phyloP scores from a whole-genome alignment of 2,329 filamentous ascomycete genomes.

The Stemphylium lycopersici region DNA sequence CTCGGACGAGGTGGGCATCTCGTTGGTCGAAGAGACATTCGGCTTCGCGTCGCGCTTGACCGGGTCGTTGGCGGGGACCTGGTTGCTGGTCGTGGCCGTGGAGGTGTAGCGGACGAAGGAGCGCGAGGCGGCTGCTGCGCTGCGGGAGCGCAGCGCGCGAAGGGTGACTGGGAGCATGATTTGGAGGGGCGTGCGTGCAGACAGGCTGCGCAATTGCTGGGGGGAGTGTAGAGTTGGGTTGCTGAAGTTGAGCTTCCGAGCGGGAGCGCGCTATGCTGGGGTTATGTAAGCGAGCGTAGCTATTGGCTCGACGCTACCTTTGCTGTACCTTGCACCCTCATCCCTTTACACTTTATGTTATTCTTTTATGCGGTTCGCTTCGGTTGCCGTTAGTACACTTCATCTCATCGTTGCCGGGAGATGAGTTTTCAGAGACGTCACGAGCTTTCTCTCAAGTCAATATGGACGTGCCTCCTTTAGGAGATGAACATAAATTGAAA shows the following conservation, averaged over 20 bases:
- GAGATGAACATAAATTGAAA: no score
- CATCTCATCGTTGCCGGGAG: no score
- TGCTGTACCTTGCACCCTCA: no score
- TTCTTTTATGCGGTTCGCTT: no score
- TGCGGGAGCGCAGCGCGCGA: constrained; percentile 38
- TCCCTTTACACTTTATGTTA: no score
- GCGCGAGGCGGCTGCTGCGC: constrained; percentile 25
- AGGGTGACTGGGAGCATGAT: constrained; percentile 36
- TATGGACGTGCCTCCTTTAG: no score
- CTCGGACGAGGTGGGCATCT: constrained; percentile 58
- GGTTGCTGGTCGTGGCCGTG: constrained; percentile 57
- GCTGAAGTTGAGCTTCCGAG: constrained; percentile 23
- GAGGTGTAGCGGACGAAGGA: constrained; percentile 33
- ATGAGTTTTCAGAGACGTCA: no score
- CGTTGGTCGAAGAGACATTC: constrained; percentile 68
- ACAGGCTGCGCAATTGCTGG: constrained; percentile 26
- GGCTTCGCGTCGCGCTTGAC: constrained; percentile 55
- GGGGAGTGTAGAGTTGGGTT: background rate
- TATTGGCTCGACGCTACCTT: constrained; percentile 3
- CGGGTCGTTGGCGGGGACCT: constrained; percentile 70
- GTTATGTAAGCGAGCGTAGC: constrained; percentile 14
- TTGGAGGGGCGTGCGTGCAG: constrained; percentile 17
- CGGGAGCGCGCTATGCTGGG: constrained; percentile 13
- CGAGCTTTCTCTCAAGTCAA: no score
- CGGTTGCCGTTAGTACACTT: no score